These are phyloP conservation scores for Viridothelium virens DNA, from an alignment of 495 filamentous ascomycete genomes.

Conservation along the genomic window DNA sequence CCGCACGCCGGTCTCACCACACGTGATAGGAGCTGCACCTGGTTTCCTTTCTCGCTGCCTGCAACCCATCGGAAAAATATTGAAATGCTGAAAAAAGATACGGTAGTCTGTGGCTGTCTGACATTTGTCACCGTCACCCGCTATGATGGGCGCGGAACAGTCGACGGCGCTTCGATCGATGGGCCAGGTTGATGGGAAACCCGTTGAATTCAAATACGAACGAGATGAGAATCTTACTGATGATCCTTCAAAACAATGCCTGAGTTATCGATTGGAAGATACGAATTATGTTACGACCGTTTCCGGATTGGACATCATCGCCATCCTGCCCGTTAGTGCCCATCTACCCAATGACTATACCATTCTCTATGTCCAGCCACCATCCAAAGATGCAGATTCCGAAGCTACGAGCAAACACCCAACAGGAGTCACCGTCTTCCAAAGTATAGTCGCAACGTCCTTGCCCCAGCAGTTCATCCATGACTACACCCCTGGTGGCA, in stretches of 20 bases:
- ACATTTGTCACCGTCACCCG: not conserved
- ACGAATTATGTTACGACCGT: conserved; percentile 9
- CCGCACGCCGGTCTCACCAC: not conserved
- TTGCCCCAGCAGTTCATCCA: conserved; percentile 21
- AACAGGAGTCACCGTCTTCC: conserved; percentile 12
- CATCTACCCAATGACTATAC: conserved; percentile 16
- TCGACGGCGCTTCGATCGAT: conserved; percentile 11
- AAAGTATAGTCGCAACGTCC: conserved; percentile 15
- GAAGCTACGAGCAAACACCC: not conserved
- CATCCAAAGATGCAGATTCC: not conserved
- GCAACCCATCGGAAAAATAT: not conserved
- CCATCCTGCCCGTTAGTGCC: conserved; percentile 15
- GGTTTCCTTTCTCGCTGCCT: not conserved
- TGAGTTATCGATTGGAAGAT: conserved; percentile 6
- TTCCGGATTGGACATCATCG: conserved; percentile 18
- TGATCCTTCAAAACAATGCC: not conserved
- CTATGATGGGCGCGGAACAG: conserved; percentile 11
- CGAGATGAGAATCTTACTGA: not conserved
- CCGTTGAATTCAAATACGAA: conserved; percentile 19
- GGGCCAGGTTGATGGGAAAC: conserved; percentile 22
- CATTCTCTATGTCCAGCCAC: conserved; percentile 16
- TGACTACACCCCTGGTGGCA: conserved; percentile 15
- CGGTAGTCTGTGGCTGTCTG: not conserved
- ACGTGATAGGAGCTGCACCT: not conserved
- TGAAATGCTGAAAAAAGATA: not conserved